These are phyloP conservation scores for Musa troglodytarum DNA, from an alignment of 176 grass and related monocot genomes.

Conservation along the genomic window DNA sequence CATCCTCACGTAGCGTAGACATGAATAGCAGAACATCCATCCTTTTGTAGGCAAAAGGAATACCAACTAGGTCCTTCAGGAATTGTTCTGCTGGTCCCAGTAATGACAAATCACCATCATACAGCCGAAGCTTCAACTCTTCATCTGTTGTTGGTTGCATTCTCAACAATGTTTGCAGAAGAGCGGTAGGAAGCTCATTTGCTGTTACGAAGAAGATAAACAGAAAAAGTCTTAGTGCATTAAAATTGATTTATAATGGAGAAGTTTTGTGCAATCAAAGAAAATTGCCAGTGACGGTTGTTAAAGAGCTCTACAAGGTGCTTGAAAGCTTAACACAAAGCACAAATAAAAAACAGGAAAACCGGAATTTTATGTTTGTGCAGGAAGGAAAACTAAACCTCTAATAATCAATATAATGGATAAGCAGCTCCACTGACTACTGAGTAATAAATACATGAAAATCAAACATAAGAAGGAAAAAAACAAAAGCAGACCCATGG, in stretches of 20 bases:
- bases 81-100: conserved; percentile 26
- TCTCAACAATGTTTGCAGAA: conserved; percentile 21
- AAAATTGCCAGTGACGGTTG: not conserved
- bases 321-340: not conserved
- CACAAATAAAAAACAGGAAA: not conserved
- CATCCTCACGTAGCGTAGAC: conserved; percentile 23
- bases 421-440: not conserved
- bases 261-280: not conserved
- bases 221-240: not conserved
- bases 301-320: not conserved
- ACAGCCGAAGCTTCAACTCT: conserved; percentile 22
- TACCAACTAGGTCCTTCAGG: conserved; percentile 13
- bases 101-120: conserved; percentile 17
- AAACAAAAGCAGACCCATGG: not conserved
- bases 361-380: not conserved
- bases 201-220: conserved; percentile 8
- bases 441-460: not conserved
- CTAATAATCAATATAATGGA: not conserved
- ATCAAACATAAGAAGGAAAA: not conserved
- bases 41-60: conserved; percentile 19
- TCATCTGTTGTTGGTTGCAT: conserved; percentile 21
- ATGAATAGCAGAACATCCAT: conserved; percentile 25
- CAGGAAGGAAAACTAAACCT: not conserved
- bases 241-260: not conserved
- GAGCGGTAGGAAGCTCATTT: conserved; percentile 14